Evolutionary conservation across 176 grass and related monocot species (phyloP).

Genomic region (Carex scoparia): DNA sequence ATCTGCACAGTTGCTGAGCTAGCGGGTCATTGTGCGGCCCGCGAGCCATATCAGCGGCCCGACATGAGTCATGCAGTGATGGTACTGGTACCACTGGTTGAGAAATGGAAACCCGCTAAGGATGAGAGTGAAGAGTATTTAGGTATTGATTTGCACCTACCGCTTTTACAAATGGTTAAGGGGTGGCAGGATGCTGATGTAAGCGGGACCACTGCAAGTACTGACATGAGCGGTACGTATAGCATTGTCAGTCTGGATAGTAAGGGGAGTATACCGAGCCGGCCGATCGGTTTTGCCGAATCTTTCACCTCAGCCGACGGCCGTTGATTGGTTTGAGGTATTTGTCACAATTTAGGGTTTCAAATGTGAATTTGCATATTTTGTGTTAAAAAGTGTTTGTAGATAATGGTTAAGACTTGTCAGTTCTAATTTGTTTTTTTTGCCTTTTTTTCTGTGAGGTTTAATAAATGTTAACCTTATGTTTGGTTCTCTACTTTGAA

Average conservation of each 20-base stretch:
- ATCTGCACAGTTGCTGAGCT: slow-evolving; percentile 62
- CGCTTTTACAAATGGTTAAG: slow-evolving; percentile 92
- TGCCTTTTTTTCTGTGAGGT: background rate
- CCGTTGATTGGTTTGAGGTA: slow-evolving; percentile 40
- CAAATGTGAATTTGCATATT: slow-evolving; percentile 19
- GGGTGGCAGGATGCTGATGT: slow-evolving; percentile 81
- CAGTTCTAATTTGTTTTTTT: background rate
- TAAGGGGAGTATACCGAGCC: slow-evolving; percentile 90
- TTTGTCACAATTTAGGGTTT: slow-evolving; percentile 3
- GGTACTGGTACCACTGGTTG: slow-evolving; percentile 61
- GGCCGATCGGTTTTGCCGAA: slow-evolving; percentile 78
- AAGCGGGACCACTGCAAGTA: slow-evolving; percentile 38
- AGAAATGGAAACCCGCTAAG: slow-evolving; percentile 82
- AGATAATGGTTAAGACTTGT: slow-evolving; percentile 17
- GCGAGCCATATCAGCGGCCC: slow-evolving; percentile 69
- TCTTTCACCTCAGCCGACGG: slow-evolving; percentile 93
- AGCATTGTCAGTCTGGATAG: slow-evolving; percentile 81
- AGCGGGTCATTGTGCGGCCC: slow-evolving; percentile 68
- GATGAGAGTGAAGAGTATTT: slow-evolving; percentile 79
- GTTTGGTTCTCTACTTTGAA: background rate
- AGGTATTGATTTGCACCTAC: slow-evolving; percentile 80
- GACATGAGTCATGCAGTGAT: slow-evolving; percentile 83
- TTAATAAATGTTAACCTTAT: slow-evolving; percentile 10
- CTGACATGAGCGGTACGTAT: slow-evolving; percentile 46
- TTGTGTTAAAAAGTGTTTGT: slow-evolving; percentile 12